Evolutionary conservation across 1,284 basidiomycete genomes (phyloP), one percentile per base, ranked within the genome.

Genomic region (Irpex rosettiformis): DNA sequence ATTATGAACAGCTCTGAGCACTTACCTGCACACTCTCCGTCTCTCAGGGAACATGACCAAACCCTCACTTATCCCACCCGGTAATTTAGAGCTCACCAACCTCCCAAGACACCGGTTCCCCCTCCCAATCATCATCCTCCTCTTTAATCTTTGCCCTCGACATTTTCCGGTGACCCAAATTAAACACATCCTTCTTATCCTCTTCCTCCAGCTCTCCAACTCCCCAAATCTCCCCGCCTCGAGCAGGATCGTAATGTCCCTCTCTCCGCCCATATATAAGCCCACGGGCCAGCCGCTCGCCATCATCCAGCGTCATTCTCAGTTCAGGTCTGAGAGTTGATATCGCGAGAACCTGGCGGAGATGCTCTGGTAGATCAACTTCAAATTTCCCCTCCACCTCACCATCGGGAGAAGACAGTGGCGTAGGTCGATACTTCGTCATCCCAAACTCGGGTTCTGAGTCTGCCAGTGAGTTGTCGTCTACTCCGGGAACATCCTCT

Each of bases 101-200:
- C 71, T 87, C 87, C 89, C 89, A 91, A 61, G 89, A 86, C 42
- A 90, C 79, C 40, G 87, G 86, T 69, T 91, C 89, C 25, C 86
- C 84, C 70, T 91, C 89, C 89, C 89, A 91, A 62, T 91, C 89
- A 52, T 89, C 88, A 57, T 82, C 84, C 42, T 61, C 63, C 58
- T 59, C 58, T 4, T 25, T 25, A 25, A 37, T 42, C 52, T 55
- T 55, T 11, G 24, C 8, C 6, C 30, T 11, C 2, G 10, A n/a
- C 52, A 59, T 51, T 57, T 52, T 48, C 29, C 25, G 33, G 3
- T 55, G 54, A 47, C 45, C 61, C 22, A 37, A 52, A 53, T 48
- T 62, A 7, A 58, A 66, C n/a, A 67, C 69, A 55, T 76, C 76
- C 10, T 58, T 64, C 40, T 71, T 71, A 40, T 70, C 75, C 56